Conservation (phyloP, 129 eudicot genomes). For the Dittrichia graveolens region DNA sequence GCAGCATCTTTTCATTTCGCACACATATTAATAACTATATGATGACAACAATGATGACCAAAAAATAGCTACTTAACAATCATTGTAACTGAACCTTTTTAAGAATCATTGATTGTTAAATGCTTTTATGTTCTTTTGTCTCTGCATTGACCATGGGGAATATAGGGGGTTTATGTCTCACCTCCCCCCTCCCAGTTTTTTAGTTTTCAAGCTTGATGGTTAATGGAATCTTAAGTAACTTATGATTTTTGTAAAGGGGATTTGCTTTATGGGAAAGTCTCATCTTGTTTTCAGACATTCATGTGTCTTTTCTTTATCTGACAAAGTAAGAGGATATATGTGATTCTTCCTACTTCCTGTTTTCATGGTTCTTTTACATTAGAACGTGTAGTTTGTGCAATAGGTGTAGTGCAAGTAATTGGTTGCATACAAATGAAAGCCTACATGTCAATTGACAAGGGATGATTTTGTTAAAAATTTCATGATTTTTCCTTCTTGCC, state of each 20-base stretch:
- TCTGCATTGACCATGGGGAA: slow-evolving; percentile 29
- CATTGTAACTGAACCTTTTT: slow-evolving; percentile 11
- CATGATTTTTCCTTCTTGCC: too few species aligned
- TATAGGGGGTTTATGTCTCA: slow-evolving; percentile 15
- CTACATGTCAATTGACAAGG: too few species aligned
- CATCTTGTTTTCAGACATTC: neutral
- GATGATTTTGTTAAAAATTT: too few species aligned
- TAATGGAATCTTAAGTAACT: slow-evolving; percentile 15
- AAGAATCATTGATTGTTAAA: slow-evolving; percentile 19
- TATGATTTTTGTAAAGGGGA: slow-evolving; percentile 6
- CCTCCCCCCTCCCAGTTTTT: neutral
- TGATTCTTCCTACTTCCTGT: neutral
- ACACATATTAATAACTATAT: neutral
- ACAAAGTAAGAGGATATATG: neutral
- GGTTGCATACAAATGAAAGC: neutral
- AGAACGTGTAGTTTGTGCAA: neutral
- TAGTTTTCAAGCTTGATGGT: neutral
- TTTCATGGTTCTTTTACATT: neutral
- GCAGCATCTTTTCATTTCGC: neutral
- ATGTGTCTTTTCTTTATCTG: neutral
- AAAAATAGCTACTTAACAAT: neutral
- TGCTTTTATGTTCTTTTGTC: slow-evolving; percentile 8
- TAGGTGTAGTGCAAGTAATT: neutral
- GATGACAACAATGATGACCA: slow-evolving; percentile 4
- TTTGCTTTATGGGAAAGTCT: slow-evolving; percentile 18